These are phyloP conservation scores for Suillus lakei DNA, from an alignment of 768 basidiomycete species.

Conservation along the genomic window DNA sequence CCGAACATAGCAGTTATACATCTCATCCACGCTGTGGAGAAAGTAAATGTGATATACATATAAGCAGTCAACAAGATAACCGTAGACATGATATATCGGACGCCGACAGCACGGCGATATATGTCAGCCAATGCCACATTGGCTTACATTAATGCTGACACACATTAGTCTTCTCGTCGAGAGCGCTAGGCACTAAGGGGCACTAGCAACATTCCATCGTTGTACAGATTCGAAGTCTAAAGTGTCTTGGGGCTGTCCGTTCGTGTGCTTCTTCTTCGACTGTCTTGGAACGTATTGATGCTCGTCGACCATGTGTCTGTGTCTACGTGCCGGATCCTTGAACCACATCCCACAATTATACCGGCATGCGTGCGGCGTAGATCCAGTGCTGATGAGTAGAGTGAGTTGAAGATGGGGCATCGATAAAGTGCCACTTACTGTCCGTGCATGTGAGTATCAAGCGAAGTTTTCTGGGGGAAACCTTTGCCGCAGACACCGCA, in stretches of 20 bases:
- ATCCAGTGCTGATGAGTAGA: constrained; percentile 52
- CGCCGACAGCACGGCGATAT: constrained; percentile 8
- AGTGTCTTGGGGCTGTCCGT: constrained; percentile 31
- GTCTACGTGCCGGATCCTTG: constrained; percentile 68
- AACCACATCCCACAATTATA: constrained; percentile 56
- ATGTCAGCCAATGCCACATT: background rate
- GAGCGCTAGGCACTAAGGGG: constrained; percentile 12
- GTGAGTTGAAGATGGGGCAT: constrained; percentile 3
- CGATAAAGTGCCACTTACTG: constrained; percentile 42
- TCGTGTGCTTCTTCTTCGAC: constrained; percentile 49
- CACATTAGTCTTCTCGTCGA: background rate
- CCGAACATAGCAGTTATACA: background rate
- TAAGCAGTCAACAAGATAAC: background rate
- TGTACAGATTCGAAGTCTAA: constrained; percentile 31
- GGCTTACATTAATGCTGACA: constrained; percentile 1
- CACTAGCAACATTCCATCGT: constrained; percentile 36
- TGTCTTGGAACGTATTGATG: constrained; percentile 57
- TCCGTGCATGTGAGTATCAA: constrained; percentile 60
- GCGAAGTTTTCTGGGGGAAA: constrained; percentile 63
- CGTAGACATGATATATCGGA: background rate
- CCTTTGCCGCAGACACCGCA: constrained; percentile 57
- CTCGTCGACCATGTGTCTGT: constrained; percentile 57
- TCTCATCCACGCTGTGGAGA: constrained; percentile 2
- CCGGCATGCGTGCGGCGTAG: constrained; percentile 56
- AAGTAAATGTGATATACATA: background rate